Conservation (phyloP, 1,139 yeast genomes). For the Candida sp. region DNA sequence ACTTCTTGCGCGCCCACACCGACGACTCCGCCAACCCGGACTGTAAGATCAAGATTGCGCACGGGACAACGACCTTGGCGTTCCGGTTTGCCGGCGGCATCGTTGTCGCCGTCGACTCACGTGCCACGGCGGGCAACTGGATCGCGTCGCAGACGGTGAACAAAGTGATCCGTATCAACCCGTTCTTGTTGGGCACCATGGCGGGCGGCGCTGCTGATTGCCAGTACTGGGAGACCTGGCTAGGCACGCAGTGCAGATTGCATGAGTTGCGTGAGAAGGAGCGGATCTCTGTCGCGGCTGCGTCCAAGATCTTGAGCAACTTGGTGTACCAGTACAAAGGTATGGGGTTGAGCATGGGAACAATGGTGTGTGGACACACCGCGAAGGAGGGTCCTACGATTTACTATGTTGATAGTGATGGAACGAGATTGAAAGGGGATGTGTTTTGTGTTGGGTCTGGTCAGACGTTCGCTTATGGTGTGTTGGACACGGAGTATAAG, state of each 20-base stretch:
- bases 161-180: slow-evolving; percentile 96
- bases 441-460: slow-evolving; percentile 99
- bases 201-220: slow-evolving; percentile 99
- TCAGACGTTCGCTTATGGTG: slow-evolving; percentile 99
- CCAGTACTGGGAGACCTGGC: slow-evolving; percentile 99
- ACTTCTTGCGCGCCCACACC: slow-evolving; percentile 95
- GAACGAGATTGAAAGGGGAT: slow-evolving; percentile 95
- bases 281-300: slow-evolving; percentile 96
- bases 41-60: slow-evolving; percentile 95
- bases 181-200: slow-evolving; percentile 95
- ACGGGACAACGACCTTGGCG: slow-evolving; percentile 98
- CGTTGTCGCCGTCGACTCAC: slow-evolving; percentile 94
- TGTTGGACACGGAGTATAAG: slow-evolving; percentile 85
- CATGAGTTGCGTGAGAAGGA: slow-evolving; percentile 95
- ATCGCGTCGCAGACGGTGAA: slow-evolving; percentile 98
- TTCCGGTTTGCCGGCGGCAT: slow-evolving; percentile 97
- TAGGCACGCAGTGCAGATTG: slow-evolving; percentile 94
- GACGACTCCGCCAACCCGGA: slow-evolving; percentile 94
- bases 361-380: slow-evolving; percentile 98
- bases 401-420: slow-evolving; percentile 97
- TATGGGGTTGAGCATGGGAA: slow-evolving; percentile 99
- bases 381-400: slow-evolving; percentile 95
- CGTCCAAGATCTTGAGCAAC: slow-evolving; percentile 90
- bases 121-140: slow-evolving; percentile 99
- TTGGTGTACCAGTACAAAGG: slow-evolving; percentile 95